Conservation (phyloP, 1,284 basidiomycete species). For the Pseudozyma sp. region DNA sequence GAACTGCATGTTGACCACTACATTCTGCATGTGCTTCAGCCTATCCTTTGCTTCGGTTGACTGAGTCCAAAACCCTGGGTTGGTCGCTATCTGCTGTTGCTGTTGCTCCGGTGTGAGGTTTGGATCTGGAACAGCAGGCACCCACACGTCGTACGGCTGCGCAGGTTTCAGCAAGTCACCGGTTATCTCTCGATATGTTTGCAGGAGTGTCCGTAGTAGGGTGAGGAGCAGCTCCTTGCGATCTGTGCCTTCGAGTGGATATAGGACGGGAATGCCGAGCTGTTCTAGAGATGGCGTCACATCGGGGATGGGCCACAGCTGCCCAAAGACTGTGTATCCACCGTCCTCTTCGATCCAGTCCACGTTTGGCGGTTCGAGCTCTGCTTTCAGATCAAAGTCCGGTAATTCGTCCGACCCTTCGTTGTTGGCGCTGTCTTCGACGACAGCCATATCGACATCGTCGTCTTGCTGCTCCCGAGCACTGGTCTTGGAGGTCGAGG, state of each 20-base stretch:
- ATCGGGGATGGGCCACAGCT: constrained; percentile 65
- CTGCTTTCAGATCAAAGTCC: constrained; percentile 52
- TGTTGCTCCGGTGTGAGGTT: constrained; percentile 33
- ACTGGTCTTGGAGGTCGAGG: neutral
- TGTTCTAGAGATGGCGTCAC: constrained; percentile 54
- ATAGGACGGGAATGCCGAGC: constrained; percentile 57
- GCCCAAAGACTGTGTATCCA: constrained; percentile 63
- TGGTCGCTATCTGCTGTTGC: constrained; percentile 34
- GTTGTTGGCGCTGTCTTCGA: neutral
- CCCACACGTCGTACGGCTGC: constrained; percentile 58
- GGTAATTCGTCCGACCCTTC: constrained; percentile 18
- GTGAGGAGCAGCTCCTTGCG: constrained; percentile 41
- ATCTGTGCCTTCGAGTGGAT: constrained; percentile 38
- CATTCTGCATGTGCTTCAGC: constrained; percentile 60
- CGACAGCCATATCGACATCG: constrained; percentile 15
- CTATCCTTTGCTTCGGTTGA: constrained; percentile 56
- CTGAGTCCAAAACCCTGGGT: constrained; percentile 49
- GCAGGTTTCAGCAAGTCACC: constrained; percentile 56
- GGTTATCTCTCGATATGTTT: constrained; percentile 60
- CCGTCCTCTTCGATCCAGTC: constrained; percentile 67
- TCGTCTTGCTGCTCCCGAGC: constrained; percentile 2
- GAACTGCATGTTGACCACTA: constrained; percentile 66
- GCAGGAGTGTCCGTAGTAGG: constrained; percentile 67
- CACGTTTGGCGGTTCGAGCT: constrained; percentile 54
- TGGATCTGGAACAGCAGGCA: constrained; percentile 40